Conservation (phyloP, 2,329 filamentous ascomycete species). For the Alternaria sp. region DNA sequence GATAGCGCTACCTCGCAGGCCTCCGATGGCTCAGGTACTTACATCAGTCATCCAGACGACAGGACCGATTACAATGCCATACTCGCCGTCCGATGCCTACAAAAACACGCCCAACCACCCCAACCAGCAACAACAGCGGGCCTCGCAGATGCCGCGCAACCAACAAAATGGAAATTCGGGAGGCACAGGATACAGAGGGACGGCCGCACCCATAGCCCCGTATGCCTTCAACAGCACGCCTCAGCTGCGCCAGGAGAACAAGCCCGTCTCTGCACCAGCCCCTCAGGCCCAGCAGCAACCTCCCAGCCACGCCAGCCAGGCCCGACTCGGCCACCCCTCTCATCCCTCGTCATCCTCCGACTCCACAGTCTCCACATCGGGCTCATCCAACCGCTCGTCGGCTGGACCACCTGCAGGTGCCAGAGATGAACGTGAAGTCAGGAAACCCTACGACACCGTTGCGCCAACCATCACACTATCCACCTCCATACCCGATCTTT, state of each 20-base stretch:
- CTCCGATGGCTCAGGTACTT: conserved; percentile 57
- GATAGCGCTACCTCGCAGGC: conserved; percentile 29
- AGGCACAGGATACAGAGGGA: conserved; percentile 53
- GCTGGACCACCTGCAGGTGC: conserved; percentile 47
- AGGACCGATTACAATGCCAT: conserved; percentile 61
- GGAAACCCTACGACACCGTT: conserved; percentile 48
- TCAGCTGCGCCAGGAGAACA: conserved; percentile 65
- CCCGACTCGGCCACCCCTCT: conserved; percentile 47
- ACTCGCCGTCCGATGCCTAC: conserved; percentile 60
- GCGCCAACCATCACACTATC: conserved; percentile 62
- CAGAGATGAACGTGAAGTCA: conserved; percentile 60
- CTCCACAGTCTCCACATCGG: conserved; percentile 58
- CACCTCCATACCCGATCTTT: conserved; percentile 62
- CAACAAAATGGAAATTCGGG: conserved; percentile 55
- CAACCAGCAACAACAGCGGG: conserved; percentile 51
- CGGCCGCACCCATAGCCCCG: conserved; percentile 58
- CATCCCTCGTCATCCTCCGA: conserved; percentile 54
- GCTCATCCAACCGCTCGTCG: conserved; percentile 60
- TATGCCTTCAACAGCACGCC: conserved; percentile 63
- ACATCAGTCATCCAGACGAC: conserved; percentile 58
- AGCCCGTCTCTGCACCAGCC: conserved; percentile 63
- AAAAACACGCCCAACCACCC: conserved; percentile 50
- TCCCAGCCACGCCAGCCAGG: conserved; percentile 30
- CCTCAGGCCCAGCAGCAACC: conserved; percentile 51
- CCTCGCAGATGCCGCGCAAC: conserved; percentile 53